Evolutionary conservation across 2,329 filamentous ascomycete species (phyloP), one percentile per base, ranked within the genome.

Genomic region (Fusarium drepaniforme): DNA sequence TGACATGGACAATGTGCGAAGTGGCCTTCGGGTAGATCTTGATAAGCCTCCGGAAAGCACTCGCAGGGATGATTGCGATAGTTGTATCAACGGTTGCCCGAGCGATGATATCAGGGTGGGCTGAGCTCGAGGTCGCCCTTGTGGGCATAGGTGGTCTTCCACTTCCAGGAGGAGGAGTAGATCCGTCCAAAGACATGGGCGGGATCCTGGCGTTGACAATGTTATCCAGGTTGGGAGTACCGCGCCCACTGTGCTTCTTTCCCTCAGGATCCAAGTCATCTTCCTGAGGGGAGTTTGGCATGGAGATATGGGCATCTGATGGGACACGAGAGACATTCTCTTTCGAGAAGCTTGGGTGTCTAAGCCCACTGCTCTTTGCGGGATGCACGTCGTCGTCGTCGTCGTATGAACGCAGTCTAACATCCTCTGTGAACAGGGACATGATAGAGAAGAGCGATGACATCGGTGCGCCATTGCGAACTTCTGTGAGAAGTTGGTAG

Each of bases 401-500:
- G 6, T 94, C 92, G n/a, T 93, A 91, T 1, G 92, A 90, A 25
- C 92, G 90, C 38, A 99, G 86, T 75, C 94, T 93, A 64, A 99
- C 92, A 79, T 98, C 96, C 82, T 99, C 97, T 4, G 97, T 99
- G 80, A 99, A 99, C 0, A 99, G 87, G 3, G 96, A 97, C 84
- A 99, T 91, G 76, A 99, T 98, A 1, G 97, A 98, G 83, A 99
- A 99, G 3, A 99, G 85, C 0, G 97, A 99, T 7, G 97, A 99
- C 96, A 99, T 98, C 1, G 97, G 96, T 1, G 97, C 96, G 16
- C 97, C 97, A 79, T 99, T 99, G 80, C 97, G 97, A 64, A 99
- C 96, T 83, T 99, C 97, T 0, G 97, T 99, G 64, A 99, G 87
- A 44, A 99, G 89, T 81, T 98, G 97, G 80, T 99, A 99, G 37